Evolutionary conservation across 345 rosid species (phyloP).

Genomic region (Gossypium stocksii): DNA sequence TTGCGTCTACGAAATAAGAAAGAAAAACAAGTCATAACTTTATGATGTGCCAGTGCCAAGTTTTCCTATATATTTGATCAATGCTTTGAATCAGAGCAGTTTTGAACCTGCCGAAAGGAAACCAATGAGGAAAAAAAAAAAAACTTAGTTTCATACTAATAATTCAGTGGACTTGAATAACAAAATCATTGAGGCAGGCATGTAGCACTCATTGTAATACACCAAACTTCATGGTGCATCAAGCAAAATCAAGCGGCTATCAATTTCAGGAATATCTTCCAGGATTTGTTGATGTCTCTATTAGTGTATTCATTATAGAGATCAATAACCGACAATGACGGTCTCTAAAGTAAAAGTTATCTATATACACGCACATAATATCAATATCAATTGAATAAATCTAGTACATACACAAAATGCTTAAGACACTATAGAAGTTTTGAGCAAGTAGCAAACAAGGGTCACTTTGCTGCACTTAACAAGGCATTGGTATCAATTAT

Average conservation of each 20-base stretch:
- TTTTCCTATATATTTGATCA: conserved; percentile 14
- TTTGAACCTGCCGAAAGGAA: conserved; percentile 26
- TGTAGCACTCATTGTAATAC: background rate
- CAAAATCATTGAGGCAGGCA: conserved; percentile 1
- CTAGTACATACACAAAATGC: background rate
- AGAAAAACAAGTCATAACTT: conserved; percentile 61
- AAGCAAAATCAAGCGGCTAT: background rate
- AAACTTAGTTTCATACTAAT: background rate
- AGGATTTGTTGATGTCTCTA: background rate
- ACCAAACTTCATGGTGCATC: background rate
- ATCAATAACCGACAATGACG: background rate
- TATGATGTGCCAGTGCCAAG: conserved; percentile 24
- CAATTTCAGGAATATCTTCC: background rate
- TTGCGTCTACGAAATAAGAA: conserved; percentile 34
- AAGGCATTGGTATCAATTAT: background rate
- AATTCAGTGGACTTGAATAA: conserved; percentile 2
- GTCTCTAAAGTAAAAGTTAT: background rate
- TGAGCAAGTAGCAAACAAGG: background rate
- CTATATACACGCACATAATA: background rate
- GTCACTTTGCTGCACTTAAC: background rate
- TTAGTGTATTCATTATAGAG: background rate
- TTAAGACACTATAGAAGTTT: background rate
- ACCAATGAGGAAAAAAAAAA: conserved; percentile 17
- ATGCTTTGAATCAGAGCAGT: conserved; percentile 21
- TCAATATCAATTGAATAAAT: background rate